Evolutionary conservation across 176 grass and related monocot genomes (phyloP), one percentile per base, ranked within the genome.

Genomic region (Themeda triandra): DNA sequence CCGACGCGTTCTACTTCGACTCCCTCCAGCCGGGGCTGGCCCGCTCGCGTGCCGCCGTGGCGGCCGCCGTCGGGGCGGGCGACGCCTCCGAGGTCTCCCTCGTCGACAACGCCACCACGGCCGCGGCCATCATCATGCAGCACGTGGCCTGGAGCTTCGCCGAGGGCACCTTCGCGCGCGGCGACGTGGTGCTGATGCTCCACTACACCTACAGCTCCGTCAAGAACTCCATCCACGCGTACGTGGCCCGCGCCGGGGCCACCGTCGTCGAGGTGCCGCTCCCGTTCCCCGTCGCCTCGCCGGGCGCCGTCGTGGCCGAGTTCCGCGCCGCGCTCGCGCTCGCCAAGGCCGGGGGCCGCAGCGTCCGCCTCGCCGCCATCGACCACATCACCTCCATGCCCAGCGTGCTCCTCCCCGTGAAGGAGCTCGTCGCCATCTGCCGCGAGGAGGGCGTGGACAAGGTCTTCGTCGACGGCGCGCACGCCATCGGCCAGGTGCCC

Each of bases 361-460:
- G 49, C 24, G 93, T 95, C 31, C 93, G 93, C 19, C 83, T 95
- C 40, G 93, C 93, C 2, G 93, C 90, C 14, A 92, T 97, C 48
- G 94, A 97, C 80, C 91, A 97, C 83, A 91, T 97, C 70, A 97
- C 94, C 36, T 94, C 94, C 37, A 97, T 97, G 94, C 94, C 94
- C 64, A 93, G 85, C 64, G 89, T 97, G 35, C 59, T 97, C 30
- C 77, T 99, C 79, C 96, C 96, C 14, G 93, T 99, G 2, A 93
- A 87, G 70, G 96, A 96, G 63, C 91, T 99, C 40, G 88, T 92
- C 3, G 62, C 83, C 74, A 99, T 99, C 59, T 99, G 96, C 84
- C 93, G 90, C 13, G 75, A 99, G 27, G 96, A 96, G 60, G 91
- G 93, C 5, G 96, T 96, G 0, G 93, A 99, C 64, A 89, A 90